Conservation (phyloP, 768 basidiomycete species). For the Boletus eberwhitei region DNA sequence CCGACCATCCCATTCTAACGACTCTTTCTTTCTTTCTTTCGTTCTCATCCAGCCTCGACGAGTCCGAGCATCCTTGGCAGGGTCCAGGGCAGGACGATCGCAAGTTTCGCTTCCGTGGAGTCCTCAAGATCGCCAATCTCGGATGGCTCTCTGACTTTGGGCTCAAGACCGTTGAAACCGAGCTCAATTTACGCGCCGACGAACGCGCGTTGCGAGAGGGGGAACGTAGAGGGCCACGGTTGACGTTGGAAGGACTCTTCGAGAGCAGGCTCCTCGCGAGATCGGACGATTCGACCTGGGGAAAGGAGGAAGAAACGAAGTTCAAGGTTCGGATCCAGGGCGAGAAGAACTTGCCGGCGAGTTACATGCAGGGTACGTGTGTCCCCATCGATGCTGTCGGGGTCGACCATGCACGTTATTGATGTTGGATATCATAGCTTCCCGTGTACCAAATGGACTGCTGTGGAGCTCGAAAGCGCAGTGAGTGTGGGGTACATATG, state of each 20-base stretch:
- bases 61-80: constrained; percentile 39
- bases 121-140: constrained; percentile 43
- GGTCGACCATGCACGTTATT: background rate
- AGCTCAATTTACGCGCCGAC: constrained; percentile 41
- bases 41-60: constrained; percentile 40
- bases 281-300: constrained; percentile 14
- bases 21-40: background rate
- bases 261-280: constrained; percentile 11
- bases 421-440: constrained; percentile 20
- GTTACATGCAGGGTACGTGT: constrained; percentile 39
- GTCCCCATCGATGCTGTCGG: background rate
- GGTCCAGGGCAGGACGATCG: constrained; percentile 25
- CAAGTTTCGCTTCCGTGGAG: constrained; percentile 48
- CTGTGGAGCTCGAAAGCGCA: constrained; percentile 28
- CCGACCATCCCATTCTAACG: background rate
- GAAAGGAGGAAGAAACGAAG: constrained; percentile 15
- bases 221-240: constrained; percentile 13
- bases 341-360: constrained; percentile 37
- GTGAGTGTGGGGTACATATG: constrained; percentile 19
- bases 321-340: constrained; percentile 45
- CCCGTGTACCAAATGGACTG: constrained; percentile 29
- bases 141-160: constrained; percentile 52
- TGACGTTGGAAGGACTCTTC: constrained; percentile 39
- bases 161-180: constrained; percentile 36
- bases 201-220: constrained; percentile 26